Conservation (phyloP, 2,329 filamentous ascomycete species). For the Paraphoma chrysanthemicola region DNA sequence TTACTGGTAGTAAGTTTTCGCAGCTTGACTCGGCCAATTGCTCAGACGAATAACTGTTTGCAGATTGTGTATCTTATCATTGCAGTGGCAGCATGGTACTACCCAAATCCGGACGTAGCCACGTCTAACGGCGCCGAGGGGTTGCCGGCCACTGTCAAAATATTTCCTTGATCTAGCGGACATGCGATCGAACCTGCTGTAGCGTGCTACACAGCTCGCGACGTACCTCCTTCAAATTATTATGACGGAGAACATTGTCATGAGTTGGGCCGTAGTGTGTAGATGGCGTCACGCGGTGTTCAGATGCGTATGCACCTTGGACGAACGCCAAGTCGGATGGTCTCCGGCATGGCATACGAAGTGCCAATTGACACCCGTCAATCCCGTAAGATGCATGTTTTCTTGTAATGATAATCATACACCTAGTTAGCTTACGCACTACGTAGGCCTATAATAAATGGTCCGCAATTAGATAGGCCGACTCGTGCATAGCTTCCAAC, state of each 20-base stretch:
- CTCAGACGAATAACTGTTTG: slow-evolving; percentile 1
- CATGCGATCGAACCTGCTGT: too few species aligned
- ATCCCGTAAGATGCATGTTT: background rate
- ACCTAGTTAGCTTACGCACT: background rate
- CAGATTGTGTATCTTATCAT: slow-evolving; percentile 68
- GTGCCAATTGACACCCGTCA: background rate
- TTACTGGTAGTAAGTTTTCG: slow-evolving; percentile 66
- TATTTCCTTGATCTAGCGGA: too few species aligned
- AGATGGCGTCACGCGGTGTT: background rate
- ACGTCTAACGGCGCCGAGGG: slow-evolving; percentile 34
- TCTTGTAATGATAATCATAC: too few species aligned
- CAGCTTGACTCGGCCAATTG: too few species aligned
- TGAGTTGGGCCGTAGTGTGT: background rate
- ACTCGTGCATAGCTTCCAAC: background rate
- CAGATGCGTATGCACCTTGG: background rate
- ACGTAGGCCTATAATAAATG: background rate
- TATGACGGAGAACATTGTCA: too few species aligned
- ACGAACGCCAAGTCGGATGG: background rate
- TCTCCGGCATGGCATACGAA: background rate
- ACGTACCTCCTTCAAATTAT: too few species aligned
- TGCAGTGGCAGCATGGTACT: slow-evolving; percentile 67
- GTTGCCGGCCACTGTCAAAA: background rate
- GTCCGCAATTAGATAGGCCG: background rate
- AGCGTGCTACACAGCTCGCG: too few species aligned
- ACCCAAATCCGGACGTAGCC: slow-evolving; percentile 59